Percentiles rank a stretch among this genome's conserved stretches.
These are phyloP conservation scores for Fennellomyces sp. DNA, from an alignment of 371 early-diverging fungal genomes.

Conservation along the genomic window DNA sequence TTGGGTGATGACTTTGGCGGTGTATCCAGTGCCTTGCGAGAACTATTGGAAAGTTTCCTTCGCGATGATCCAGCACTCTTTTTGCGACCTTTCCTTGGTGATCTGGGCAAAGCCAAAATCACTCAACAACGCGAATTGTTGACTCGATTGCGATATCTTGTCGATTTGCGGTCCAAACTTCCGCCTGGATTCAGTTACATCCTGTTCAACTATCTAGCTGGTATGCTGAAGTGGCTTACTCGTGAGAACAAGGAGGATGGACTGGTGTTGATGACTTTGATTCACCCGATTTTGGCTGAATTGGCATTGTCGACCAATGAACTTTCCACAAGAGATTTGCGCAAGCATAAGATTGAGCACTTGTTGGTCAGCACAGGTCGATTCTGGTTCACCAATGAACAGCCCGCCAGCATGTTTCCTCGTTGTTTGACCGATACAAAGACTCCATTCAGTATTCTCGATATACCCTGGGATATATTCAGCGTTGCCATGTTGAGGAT, in stretches of 20 bases:
- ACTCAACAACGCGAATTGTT: conserved; percentile 45
- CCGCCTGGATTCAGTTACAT: conserved; percentile 62
- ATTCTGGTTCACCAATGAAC: conserved; percentile 64
- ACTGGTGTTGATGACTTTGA: conserved; percentile 42
- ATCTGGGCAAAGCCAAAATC: conserved; percentile 48
- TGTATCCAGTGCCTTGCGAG: conserved; percentile 45
- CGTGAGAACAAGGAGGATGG: conserved; percentile 52
- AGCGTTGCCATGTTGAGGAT: conserved; percentile 58
- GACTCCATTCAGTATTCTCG: conserved; percentile 39
- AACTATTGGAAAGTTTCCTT: conserved; percentile 51
- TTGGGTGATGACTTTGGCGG: conserved; percentile 55
- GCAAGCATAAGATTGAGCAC: conserved; percentile 67
- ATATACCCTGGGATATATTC: conserved; percentile 58
- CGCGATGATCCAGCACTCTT: conserved; percentile 66
- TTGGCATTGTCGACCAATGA: conserved; percentile 62
- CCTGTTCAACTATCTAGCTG: conserved; percentile 67
- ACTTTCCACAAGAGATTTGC: conserved; percentile 60
- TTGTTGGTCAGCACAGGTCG: conserved; percentile 57
- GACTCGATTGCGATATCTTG: conserved; percentile 49
- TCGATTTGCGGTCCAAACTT: conserved; percentile 53
- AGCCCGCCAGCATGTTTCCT: conserved; percentile 61
- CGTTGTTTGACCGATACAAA: conserved; percentile 24
- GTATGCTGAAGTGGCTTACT: conserved; percentile 63
- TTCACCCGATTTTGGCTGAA: conserved; percentile 60
- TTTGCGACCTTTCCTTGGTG: conserved; percentile 56